Base-by-base conservation (phyloP, 768 basidiomycete species). In the Naganishia kalamii region DNA sequence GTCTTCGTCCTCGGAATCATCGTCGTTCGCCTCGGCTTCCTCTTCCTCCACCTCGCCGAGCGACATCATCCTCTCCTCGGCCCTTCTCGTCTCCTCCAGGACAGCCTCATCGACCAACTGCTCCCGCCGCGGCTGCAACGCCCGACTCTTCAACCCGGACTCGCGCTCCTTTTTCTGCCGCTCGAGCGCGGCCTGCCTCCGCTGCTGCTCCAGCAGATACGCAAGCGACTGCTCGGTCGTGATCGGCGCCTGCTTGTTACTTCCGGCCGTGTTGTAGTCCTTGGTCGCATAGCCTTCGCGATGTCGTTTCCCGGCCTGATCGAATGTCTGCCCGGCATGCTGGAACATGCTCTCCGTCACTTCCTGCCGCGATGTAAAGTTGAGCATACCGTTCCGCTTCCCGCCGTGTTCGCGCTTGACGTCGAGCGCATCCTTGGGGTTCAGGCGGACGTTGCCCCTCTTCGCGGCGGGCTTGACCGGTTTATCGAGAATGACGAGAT, bases 1-100 rank as follows among this genome's bases (percentile, higher is more conserved):
- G 51, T 64, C 63, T 7, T 11, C 25, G 41, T 65, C 63, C 61
- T 64, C 64, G 17, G 44, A 15, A 12, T 70, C 68, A 27, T 68
- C 70, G 0, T 25, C 66, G 13, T 68, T 68, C 2, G 46, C 69
- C 4, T 65, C 72, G 11, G 46, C 57, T n/a, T 63, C 66, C n/a
- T 65, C 62, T 5, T 68, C 69, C 19, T 43, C 41, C 23, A 41
- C 49, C 49, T 11, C 29, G 12, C 37, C 63, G 5, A 27, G n/a
- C 7, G 49, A 33, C 33, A 57, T 29, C 21, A 33, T 35, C 23
- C 37, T 35, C 37, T 57, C 54, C 23, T 57, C 54, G 3, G 54
- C 54, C 54, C 23, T 57, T 37, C 54, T 43, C 40, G 63, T 29
- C 32, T 30, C 50, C 50, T 51, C 37, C 37, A 63, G 17, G 15